Conservation (phyloP, 768 basidiomycete genomes). For the Albatrellus ellisii region DNA sequence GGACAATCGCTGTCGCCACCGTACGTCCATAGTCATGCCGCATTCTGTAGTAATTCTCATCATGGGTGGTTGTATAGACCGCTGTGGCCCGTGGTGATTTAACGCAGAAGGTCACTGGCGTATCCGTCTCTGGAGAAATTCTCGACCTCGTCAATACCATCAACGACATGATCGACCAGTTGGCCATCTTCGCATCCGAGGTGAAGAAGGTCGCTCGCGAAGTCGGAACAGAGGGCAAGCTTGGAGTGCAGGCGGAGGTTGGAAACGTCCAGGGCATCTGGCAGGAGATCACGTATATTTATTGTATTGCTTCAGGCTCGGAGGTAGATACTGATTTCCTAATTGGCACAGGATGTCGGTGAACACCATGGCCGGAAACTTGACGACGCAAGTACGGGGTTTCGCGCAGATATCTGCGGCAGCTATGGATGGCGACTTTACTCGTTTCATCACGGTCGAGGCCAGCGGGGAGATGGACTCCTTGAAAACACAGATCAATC, state of each 20-base stretch:
- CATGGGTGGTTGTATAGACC: constrained; percentile 31
- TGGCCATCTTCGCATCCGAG: constrained; percentile 60
- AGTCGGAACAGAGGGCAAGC: constrained; percentile 97
- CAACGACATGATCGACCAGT: constrained; percentile 73
- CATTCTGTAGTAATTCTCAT: not conserved
- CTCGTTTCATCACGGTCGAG: constrained; percentile 97
- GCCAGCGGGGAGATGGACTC: constrained; percentile 99
- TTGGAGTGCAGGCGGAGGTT: constrained; percentile 95
- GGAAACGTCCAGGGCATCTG: constrained; percentile 96
- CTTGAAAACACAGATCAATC: constrained; percentile 96
- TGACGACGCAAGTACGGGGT: constrained; percentile 97
- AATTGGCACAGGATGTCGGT: constrained; percentile 65
- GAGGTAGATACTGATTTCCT: not conserved
- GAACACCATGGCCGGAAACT: constrained; percentile 93
- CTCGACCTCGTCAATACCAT: constrained; percentile 94
- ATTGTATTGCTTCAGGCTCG: constrained; percentile 12
- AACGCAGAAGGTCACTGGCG: constrained; percentile 85
- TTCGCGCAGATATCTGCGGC: constrained; percentile 98
- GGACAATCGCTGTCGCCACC: constrained; percentile 86
- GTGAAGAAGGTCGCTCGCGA: constrained; percentile 95
- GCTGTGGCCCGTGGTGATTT: constrained; percentile 92
- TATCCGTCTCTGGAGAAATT: constrained; percentile 92
- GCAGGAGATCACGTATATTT: constrained; percentile 91
- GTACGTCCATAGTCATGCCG: constrained; percentile 28
- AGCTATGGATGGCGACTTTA: constrained; percentile 98